Evolutionary conservation across 345 rosid species (phyloP).

Genomic region (Leavenworthia alabamica): DNA sequence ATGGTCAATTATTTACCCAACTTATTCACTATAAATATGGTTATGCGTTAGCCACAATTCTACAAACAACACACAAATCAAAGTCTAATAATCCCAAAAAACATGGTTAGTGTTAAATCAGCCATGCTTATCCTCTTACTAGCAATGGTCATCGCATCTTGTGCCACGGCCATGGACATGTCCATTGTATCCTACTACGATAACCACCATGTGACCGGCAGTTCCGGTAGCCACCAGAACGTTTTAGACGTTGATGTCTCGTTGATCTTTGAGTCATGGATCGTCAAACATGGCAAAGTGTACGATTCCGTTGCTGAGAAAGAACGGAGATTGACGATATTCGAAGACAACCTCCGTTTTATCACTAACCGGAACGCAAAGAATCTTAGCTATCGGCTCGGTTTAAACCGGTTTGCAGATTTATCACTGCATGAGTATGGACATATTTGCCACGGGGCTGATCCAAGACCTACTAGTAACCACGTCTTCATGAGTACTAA

Average conservation of each 20-base stretch:
- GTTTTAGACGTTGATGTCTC: constrained; percentile 28
- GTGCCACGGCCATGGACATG: constrained; percentile 47
- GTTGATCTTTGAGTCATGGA: constrained; percentile 50
- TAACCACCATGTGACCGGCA: not conserved
- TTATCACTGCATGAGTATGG: constrained; percentile 51
- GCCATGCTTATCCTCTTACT: constrained; percentile 6
- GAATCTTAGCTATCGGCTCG: constrained; percentile 41
- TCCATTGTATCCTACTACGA: constrained; percentile 44
- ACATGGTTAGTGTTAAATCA: constrained; percentile 5
- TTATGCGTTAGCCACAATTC: too few relatives aligned
- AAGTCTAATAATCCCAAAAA: not conserved
- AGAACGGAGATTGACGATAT: constrained; percentile 49
- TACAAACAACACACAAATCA: not conserved
- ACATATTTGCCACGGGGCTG: constrained; percentile 38
- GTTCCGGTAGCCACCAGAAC: not conserved
- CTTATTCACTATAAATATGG: too few relatives aligned
- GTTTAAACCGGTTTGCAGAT: constrained; percentile 61
- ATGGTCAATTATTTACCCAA: too few relatives aligned
- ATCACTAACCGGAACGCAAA: constrained; percentile 42
- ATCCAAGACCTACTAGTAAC: constrained; percentile 22
- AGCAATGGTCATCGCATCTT: constrained; percentile 13
- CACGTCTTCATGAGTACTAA: constrained; percentile 15
- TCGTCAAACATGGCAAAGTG: constrained; percentile 42
- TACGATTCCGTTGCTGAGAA: constrained; percentile 55
- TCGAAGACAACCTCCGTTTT: constrained; percentile 54